phyloP scores from a whole-genome alignment of 768 basidiomycete species.

The Russula abietina region DNA sequence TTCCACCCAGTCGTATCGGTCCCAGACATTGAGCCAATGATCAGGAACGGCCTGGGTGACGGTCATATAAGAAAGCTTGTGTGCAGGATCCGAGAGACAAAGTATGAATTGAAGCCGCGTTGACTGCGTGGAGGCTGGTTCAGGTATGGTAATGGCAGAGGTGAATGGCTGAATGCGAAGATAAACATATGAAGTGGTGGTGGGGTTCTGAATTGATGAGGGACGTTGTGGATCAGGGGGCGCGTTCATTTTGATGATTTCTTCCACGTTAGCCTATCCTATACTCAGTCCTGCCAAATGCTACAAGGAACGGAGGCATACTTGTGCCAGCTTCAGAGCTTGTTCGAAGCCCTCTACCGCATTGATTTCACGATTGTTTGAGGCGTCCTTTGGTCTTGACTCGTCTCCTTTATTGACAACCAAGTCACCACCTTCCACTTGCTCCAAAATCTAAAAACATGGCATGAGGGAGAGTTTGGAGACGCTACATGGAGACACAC shows the following conservation, averaged over 20 bases:
- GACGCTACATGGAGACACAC: slow-evolving; percentile 39
- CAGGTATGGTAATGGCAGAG: slow-evolving; percentile 46
- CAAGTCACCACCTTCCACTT: slow-evolving; percentile 89
- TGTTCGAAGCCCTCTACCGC: slow-evolving; percentile 78
- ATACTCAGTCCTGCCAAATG: not conserved
- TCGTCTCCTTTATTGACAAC: slow-evolving; percentile 80
- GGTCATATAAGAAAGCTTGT: slow-evolving; percentile 69
- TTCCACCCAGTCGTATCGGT: slow-evolving; percentile 94
- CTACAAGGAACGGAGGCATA: slow-evolving; percentile 31
- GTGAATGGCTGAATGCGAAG: slow-evolving; percentile 89
- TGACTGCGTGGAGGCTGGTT: slow-evolving; percentile 26
- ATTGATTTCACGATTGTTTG: slow-evolving; percentile 63
- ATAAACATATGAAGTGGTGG: slow-evolving; percentile 85
- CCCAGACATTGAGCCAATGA: slow-evolving; percentile 88
- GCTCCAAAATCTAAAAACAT: slow-evolving; percentile 70
- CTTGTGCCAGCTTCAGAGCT: slow-evolving; percentile 82
- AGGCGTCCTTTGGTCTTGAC: slow-evolving; percentile 56
- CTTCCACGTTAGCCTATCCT: slow-evolving; percentile 66
- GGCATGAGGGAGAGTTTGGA: not conserved
- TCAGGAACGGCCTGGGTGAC: slow-evolving; percentile 77
- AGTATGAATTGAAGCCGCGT: slow-evolving; percentile 58
- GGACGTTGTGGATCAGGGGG: slow-evolving; percentile 30
- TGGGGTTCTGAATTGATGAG: slow-evolving; percentile 46
- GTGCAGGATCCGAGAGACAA: slow-evolving; percentile 67
- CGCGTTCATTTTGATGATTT: slow-evolving; percentile 61